Evolutionary conservation across 257 asterid species (phyloP), one percentile per base, ranked within the genome.

Genomic region (Solanum pinnatisectum): DNA sequence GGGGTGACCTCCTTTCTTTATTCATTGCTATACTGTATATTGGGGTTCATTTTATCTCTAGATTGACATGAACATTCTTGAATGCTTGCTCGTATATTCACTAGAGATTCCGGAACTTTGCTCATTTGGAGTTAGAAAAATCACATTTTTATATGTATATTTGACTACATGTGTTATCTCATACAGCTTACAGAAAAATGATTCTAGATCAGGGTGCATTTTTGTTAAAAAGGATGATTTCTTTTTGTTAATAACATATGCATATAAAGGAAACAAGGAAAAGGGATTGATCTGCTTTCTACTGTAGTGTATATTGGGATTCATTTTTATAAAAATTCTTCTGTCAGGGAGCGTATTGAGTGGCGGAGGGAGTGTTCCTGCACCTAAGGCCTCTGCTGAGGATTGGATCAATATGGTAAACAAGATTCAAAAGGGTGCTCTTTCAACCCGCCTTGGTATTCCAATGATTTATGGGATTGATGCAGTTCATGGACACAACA

Each of bases 401-500:
- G 81, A 90, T 33, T 91, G 93, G 93, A 68, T 89, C 59, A 70
- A 59, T 59, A 87, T 91, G 91, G 90, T 91, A 18, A 89, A 91
- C 68, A 91, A 87, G 36, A 81, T 91, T 73, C 93, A 91, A 87
- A 87, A 59, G 16, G 91, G 86, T 72, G 70, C 93, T n/a, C 91
- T 91, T 67, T 87, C 92, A 3, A 90, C 92, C 33, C 92, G 90
- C 71, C 90, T 91, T 44, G 91, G 92, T 14, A 91, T 90, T 85
- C 93, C 93, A 5, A 88, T 88, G 91, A 88, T 91, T n/a, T 90
- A 91, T 68, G 93, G 93, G 23, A 88, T 91, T 33, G 93, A 91
- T 87, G 93, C 93, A 33, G 72, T 91, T 87, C 93, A 91, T 7
- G 93, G 93, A n/a, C 90, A 91, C 88, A 91, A 91, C 85, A 90